Percentiles rank a stretch among this genome's conserved stretches.
phyloP scores from a whole-genome alignment of 2,329 filamentous ascomycete species.

The Pseudovirgaria hyperparasitica region DNA sequence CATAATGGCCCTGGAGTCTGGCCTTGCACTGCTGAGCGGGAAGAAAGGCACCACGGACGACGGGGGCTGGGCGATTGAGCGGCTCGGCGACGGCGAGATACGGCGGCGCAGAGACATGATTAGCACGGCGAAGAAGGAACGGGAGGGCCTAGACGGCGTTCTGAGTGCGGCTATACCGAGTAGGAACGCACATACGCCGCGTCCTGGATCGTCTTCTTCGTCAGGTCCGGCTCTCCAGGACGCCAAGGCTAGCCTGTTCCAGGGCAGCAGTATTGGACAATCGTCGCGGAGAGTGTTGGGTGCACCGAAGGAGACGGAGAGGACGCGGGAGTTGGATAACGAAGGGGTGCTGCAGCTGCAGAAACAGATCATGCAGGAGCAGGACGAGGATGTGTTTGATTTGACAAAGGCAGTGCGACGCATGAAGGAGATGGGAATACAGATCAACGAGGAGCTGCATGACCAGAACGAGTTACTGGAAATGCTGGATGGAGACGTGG shows the following conservation, averaged over 20 bases:
- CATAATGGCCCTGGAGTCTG: conserved; percentile 52
- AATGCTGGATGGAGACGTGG: no score
- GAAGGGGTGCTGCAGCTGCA: conserved; percentile 61
- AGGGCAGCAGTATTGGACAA: conserved; percentile 9
- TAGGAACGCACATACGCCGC: conserved; percentile 15
- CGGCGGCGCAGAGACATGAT: conserved; percentile 59
- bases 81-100: conserved; percentile 61
- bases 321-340: conserved; percentile 67
- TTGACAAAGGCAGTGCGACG: conserved; percentile 56
- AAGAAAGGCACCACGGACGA: conserved; percentile 22
- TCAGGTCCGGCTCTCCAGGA: conserved; percentile 20
- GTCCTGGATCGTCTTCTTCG: conserved; percentile 14
- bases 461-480: conserved; percentile 51
- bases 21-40: conserved; percentile 33
- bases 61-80: conserved; percentile 28
- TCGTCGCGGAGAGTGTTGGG: conserved; percentile 54
- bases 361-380: conserved; percentile 58
- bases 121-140: conserved; percentile 56
- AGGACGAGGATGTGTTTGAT: conserved; percentile 60
- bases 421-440: conserved; percentile 65
- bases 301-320: conserved; percentile 61
- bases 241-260: conserved; percentile 24
- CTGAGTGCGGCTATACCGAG: conserved; percentile 34
- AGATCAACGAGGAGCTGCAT: conserved; percentile 62
- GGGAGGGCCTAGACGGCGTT: conserved; percentile 62